phyloP scores from a whole-genome alignment of 768 basidiomycete species.

The Termitomyces sp. region DNA sequence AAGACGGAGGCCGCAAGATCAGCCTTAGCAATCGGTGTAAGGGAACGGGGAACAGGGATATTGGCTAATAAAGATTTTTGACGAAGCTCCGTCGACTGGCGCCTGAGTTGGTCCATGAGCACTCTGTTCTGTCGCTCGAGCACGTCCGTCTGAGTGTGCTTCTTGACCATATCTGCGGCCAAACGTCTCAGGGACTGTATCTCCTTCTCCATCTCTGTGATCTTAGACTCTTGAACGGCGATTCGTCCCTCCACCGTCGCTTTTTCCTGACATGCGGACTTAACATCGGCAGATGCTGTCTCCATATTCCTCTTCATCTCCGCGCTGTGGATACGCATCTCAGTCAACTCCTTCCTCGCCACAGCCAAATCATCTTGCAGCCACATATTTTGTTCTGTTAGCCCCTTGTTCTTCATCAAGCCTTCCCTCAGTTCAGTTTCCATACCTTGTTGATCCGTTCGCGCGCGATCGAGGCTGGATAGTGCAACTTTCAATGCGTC shows the following conservation, averaged over 20 bases:
- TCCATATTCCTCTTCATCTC: not conserved
- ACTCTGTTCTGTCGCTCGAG: conserved; percentile 26
- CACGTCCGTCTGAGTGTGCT: conserved; percentile 16
- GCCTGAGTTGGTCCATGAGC: conserved; percentile 27
- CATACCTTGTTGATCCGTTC: not conserved
- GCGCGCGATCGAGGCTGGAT: not conserved
- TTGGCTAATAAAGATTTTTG: conserved; percentile 3
- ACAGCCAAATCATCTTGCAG: not conserved
- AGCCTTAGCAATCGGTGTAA: not conserved
- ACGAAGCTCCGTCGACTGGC: conserved; percentile 24
- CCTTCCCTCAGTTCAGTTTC: not conserved
- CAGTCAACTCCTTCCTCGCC: not conserved
- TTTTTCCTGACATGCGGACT: not conserved
- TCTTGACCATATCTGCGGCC: conserved; percentile 3
- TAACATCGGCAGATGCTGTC: not conserved
- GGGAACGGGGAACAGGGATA: not conserved
- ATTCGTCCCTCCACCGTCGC: not conserved
- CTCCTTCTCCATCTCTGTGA: conserved; percentile 10
- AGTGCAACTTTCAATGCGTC: not conserved
- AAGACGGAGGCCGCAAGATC: conserved; percentile 11
- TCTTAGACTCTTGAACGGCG: not conserved
- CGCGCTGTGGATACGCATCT: not conserved
- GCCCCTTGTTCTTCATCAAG: not conserved
- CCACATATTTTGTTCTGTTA: not conserved
- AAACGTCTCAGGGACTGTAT: conserved; percentile 8